These are phyloP conservation scores for Populus pruinosa DNA, from an alignment of 345 rosid species.

Conservation along the genomic window DNA sequence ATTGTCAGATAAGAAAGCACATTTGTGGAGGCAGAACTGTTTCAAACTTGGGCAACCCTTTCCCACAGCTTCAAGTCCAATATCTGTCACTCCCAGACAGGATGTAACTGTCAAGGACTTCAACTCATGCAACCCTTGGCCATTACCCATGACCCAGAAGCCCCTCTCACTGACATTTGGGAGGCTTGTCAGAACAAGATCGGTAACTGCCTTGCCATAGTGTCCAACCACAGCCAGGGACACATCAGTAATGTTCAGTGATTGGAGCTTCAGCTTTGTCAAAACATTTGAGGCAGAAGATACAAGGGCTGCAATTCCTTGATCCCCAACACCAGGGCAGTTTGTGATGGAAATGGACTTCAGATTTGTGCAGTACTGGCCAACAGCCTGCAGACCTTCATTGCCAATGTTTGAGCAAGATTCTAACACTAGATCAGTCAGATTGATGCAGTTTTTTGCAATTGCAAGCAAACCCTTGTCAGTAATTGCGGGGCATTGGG, in stretches of 20 bases:
- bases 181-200: constrained; percentile 61
- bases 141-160: constrained; percentile 95
- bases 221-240: constrained; percentile 86
- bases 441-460: constrained; percentile 66
- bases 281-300: constrained; percentile 47
- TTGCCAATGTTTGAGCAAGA: constrained; percentile 73
- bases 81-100: constrained; percentile 73
- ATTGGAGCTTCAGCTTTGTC: constrained; percentile 68
- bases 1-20: constrained; percentile 61
- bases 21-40: constrained; percentile 49
- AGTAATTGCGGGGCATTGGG: constrained; percentile 58
- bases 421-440: constrained; percentile 70
- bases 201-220: constrained; percentile 71
- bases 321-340: constrained; percentile 82
- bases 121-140: constrained; percentile 76
- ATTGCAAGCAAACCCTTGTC: constrained; percentile 59
- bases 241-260: constrained; percentile 67
- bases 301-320: constrained; percentile 67
- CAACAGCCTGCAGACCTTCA: constrained; percentile 70
- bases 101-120: constrained; percentile 56
- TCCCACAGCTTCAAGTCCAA: constrained; percentile 68
- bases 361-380: constrained; percentile 54
- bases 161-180: constrained; percentile 71
- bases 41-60: constrained; percentile 81
- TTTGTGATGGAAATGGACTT: constrained; percentile 65